Evolutionary conservation across 2,329 filamentous ascomycete species (phyloP).

Genomic region (Verticillium tricorpus): DNA sequence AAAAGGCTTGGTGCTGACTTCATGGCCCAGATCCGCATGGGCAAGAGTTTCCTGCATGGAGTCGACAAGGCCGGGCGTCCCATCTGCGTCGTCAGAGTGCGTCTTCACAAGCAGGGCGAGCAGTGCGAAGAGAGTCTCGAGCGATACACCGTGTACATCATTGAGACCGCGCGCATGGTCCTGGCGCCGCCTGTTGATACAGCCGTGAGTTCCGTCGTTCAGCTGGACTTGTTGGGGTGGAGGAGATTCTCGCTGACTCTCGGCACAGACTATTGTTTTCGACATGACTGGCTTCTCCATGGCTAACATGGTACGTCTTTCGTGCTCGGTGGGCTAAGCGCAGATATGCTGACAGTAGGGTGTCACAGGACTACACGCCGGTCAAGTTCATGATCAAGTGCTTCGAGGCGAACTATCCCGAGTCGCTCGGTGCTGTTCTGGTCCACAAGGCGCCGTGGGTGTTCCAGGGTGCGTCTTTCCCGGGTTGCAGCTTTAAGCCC

Average conservation of each 20-base stretch:
- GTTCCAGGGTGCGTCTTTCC: slow-evolving; percentile 67
- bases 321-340: background rate
- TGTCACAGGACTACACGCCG: slow-evolving; percentile 73
- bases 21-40: slow-evolving; percentile 76
- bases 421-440: slow-evolving; percentile 82
- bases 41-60: slow-evolving; percentile 91
- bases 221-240: too few relatives aligned
- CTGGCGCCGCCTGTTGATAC: slow-evolving; percentile 80
- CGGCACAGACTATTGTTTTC: slow-evolving; percentile 75
- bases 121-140: slow-evolving; percentile 80
- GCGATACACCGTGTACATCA: slow-evolving; percentile 86
- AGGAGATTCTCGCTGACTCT: background rate
- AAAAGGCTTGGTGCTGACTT: slow-evolving; percentile 75
- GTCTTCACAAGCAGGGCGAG: slow-evolving; percentile 76
- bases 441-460: slow-evolving; percentile 97
- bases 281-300: slow-evolving; percentile 93
- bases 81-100: slow-evolving; percentile 79
- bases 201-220: slow-evolving; percentile 59
- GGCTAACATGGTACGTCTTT: slow-evolving; percentile 75
- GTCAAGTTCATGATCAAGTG: slow-evolving; percentile 99
- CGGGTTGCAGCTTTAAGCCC: slow-evolving; percentile 9
- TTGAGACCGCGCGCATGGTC: slow-evolving; percentile 88
- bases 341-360: background rate
- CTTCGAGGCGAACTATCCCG: slow-evolving; percentile 97
- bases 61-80: slow-evolving; percentile 79